A percentile compares a stretch with the other conserved stretches of the same genome.
Conservation (phyloP, 345 rosid species). For the Reutealis trisperma region DNA sequence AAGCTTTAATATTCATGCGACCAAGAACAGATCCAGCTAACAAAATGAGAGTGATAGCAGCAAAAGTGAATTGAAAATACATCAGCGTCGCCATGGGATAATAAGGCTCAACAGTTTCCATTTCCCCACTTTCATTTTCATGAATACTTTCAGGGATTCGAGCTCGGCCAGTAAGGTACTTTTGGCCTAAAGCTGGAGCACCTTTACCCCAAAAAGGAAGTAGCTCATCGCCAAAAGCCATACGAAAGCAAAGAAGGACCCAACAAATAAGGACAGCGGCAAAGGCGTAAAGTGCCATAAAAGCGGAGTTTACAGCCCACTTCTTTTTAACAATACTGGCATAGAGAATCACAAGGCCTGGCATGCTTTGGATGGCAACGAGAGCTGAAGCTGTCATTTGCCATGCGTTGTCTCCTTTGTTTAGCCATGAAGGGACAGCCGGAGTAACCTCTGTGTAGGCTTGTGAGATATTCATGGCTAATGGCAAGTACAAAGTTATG, state of each 20-base stretch:
- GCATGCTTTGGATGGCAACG: slow-evolving; percentile 35
- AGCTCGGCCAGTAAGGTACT: slow-evolving; percentile 18
- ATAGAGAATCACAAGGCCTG: slow-evolving; percentile 33
- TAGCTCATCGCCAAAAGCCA: slow-evolving; percentile 31
- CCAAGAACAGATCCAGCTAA: slow-evolving; percentile 34
- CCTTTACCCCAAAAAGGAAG: slow-evolving; percentile 33
- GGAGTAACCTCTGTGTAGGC: slow-evolving; percentile 9
- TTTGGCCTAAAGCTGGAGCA: slow-evolving; percentile 27
- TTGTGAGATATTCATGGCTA: not conserved
- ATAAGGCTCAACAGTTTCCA: slow-evolving; percentile 9
- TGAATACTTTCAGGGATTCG: slow-evolving; percentile 21
- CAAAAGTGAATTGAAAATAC: slow-evolving; percentile 36
- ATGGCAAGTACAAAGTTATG: too few relatives aligned
- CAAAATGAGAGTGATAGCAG: slow-evolving; percentile 31
- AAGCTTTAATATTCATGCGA: slow-evolving; percentile 34
- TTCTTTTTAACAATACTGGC: slow-evolving; percentile 35
- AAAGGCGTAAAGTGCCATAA: slow-evolving; percentile 34
- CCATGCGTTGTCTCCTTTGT: slow-evolving; percentile 42
- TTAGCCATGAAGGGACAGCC: slow-evolving; percentile 31
- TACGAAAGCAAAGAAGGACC: slow-evolving; percentile 26
- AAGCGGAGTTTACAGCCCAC: slow-evolving; percentile 35
- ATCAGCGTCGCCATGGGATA: slow-evolving; percentile 25
- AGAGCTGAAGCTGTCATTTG: slow-evolving; percentile 30
- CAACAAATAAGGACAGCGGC: slow-evolving; percentile 38
- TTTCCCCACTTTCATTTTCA: not conserved